Conservation (phyloP, 2,329 filamentous ascomycete genomes). For the Beauveria scarabaeidicola region DNA sequence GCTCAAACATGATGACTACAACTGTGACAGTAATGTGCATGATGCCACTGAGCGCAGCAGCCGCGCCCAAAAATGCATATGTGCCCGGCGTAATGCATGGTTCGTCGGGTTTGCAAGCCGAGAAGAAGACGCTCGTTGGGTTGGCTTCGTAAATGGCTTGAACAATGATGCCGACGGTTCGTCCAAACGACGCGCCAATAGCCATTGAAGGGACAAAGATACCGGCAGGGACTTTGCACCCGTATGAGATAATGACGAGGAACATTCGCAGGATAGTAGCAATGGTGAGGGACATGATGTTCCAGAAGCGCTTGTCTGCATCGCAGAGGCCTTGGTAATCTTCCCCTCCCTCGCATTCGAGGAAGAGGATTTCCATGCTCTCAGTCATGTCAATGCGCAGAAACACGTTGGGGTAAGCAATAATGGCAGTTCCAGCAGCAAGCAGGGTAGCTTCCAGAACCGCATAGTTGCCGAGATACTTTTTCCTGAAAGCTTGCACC, state of each 20-base stretch:
- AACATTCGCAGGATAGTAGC: constrained; percentile 76
- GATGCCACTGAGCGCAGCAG: constrained; percentile 83
- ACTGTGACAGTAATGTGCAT: constrained; percentile 98
- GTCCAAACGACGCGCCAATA: constrained; percentile 86
- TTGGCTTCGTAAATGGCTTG: constrained; percentile 80
- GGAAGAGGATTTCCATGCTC: constrained; percentile 96
- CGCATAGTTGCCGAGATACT: constrained; percentile 76
- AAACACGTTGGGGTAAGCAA: constrained; percentile 97
- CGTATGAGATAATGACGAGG: constrained; percentile 91
- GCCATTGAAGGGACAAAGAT: constrained; percentile 99
- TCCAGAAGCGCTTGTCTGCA: constrained; percentile 61
- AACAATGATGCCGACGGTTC: constrained; percentile 89
- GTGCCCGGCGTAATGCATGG: constrained; percentile 96
- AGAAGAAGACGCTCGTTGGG: constrained; percentile 75
- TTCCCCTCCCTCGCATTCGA: constrained; percentile 82
- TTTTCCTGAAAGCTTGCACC: constrained; percentile 86
- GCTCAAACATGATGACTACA: constrained; percentile 98
- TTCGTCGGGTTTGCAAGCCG: constrained; percentile 80
- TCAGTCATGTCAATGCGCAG: constrained; percentile 97
- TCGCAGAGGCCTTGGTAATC: constrained; percentile 90
- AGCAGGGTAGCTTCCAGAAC: constrained; percentile 80
- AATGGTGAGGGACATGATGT: constrained; percentile 67
- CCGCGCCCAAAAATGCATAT: constrained; percentile 91
- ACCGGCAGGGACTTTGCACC: constrained; percentile 93
- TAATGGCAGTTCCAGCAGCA: constrained; percentile 72